Evolutionary conservation across 768 basidiomycete genomes (phyloP).

Genomic region (Glaciozyma antarctica): DNA sequence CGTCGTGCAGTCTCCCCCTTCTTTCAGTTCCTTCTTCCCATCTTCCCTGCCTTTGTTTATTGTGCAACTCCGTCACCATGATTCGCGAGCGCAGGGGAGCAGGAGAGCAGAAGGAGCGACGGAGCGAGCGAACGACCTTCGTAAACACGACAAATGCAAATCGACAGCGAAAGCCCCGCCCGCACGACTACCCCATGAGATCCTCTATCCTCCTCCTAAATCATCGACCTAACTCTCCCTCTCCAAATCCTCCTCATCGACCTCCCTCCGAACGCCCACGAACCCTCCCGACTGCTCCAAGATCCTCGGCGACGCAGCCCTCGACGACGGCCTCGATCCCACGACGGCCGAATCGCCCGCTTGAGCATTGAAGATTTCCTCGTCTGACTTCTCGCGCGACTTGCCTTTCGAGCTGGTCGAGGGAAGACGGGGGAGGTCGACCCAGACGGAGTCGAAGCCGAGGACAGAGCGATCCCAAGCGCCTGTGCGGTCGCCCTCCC

Average conservation of each 20-base stretch:
- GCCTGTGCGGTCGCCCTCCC: slow-evolving; percentile 27
- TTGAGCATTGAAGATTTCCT: background rate
- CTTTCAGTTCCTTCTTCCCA: too few relatives aligned
- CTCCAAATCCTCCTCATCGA: slow-evolving; percentile 5
- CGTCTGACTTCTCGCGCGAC: background rate
- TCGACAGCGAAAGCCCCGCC: too few relatives aligned
- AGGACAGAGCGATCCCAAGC: slow-evolving; percentile 30
- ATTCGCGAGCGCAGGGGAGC: too few relatives aligned
- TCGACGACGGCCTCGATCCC: background rate
- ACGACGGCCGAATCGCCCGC: background rate
- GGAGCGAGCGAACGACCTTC: too few relatives aligned
- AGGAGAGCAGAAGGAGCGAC: too few relatives aligned
- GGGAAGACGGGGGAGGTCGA: slow-evolving; percentile 13
- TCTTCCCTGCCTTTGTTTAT: too few relatives aligned
- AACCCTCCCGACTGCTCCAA: background rate
- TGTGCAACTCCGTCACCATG: too few relatives aligned
- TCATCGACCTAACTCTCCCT: background rate
- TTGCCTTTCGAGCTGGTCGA: slow-evolving; percentile 22
- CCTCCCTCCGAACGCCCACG: slow-evolving; percentile 9
- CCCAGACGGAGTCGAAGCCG: slow-evolving; percentile 32
- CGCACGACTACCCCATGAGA: slow-evolving; percentile 10
- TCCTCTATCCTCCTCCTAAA: slow-evolving; percentile 24
- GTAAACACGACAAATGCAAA: too few relatives aligned
- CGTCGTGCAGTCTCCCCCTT: too few relatives aligned
- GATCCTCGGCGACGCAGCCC: slow-evolving; percentile 14